A percentile compares a stretch with the other conserved stretches of the same genome.
Conservation (phyloP, 345 rosid genomes). For the Salix suchowensis region DNA sequence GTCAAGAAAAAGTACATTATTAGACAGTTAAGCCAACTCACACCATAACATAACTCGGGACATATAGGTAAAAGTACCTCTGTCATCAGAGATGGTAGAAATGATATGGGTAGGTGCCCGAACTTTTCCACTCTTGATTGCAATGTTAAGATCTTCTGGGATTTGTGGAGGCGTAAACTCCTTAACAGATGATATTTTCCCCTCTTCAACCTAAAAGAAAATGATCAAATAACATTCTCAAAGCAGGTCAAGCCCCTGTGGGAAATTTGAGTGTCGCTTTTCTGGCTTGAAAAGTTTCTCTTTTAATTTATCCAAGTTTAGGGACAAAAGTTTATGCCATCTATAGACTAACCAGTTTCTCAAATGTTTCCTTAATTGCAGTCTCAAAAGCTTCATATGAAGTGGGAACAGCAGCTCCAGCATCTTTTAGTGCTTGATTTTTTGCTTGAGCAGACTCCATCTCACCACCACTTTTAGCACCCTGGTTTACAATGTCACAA, state of each 20-base stretch:
- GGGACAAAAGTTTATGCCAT: slow-evolving; percentile 1
- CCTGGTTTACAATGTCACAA: slow-evolving; percentile 42
- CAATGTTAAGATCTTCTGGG: slow-evolving; percentile 90
- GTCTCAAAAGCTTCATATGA: slow-evolving; percentile 80
- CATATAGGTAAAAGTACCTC: slow-evolving; percentile 42
- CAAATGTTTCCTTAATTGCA: slow-evolving; percentile 80
- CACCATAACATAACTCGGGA: neutral
- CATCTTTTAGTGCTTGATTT: slow-evolving; percentile 85
- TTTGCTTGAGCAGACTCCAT: slow-evolving; percentile 98
- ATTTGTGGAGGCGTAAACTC: slow-evolving; percentile 85
- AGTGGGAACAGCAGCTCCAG: slow-evolving; percentile 91
- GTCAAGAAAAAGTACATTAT: slow-evolving; percentile 11
- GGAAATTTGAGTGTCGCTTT: neutral
- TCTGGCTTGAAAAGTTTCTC: neutral
- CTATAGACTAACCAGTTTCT: slow-evolving; percentile 58
- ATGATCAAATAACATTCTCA: slow-evolving; percentile 5
- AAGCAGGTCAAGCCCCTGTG: neutral
- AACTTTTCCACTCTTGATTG: slow-evolving; percentile 94
- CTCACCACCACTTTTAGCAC: slow-evolving; percentile 97
- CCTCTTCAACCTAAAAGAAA: slow-evolving; percentile 57
- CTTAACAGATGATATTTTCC: slow-evolving; percentile 68
- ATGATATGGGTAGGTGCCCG: slow-evolving; percentile 96
- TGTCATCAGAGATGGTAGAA: slow-evolving; percentile 94
- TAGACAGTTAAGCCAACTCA: neutral
- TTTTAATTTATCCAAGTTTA: neutral